phyloP scores from a whole-genome alignment of 768 basidiomycete species.

The Lactarius hatsudake region DNA sequence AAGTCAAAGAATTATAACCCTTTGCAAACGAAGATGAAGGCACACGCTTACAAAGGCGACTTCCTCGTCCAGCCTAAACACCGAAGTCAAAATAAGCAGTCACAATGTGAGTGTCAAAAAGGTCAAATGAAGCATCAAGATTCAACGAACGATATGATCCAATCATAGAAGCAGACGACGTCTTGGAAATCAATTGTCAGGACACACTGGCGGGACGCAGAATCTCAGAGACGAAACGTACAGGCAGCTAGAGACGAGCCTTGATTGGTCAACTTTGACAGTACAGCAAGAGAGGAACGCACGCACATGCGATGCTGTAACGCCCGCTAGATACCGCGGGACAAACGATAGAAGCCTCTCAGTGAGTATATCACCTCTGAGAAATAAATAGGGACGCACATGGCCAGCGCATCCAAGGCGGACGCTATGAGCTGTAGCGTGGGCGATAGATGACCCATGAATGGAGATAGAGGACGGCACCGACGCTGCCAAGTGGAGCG shows the following conservation, averaged over 20 bases:
- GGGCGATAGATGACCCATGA: background rate
- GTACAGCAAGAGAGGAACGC: background rate
- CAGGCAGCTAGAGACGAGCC: slow-evolving; percentile 6
- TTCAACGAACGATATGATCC: slow-evolving; percentile 25
- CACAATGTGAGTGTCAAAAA: no score
- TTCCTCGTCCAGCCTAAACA: slow-evolving; percentile 21
- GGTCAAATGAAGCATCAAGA: background rate
- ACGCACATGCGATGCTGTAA: slow-evolving; percentile 16
- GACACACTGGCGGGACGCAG: background rate
- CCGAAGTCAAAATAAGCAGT: background rate
- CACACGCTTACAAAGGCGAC: slow-evolving; percentile 7
- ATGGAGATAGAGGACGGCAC: background rate
- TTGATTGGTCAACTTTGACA: background rate
- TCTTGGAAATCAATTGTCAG: slow-evolving; percentile 11
- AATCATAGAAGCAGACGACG: slow-evolving; percentile 25
- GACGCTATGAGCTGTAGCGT: background rate
- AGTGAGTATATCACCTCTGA: background rate
- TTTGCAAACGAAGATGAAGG: no score
- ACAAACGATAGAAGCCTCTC: background rate
- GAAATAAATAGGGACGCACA: background rate
- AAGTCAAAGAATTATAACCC: background rate
- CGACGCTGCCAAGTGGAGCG: background rate
- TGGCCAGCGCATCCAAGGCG: background rate
- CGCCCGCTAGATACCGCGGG: slow-evolving; percentile 16
- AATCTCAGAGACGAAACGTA: slow-evolving; percentile 1